A percentile compares a stretch with the other conserved stretches of the same genome.
These are phyloP conservation scores for Mycena amicta DNA, from an alignment of 768 basidiomycete genomes.

Conservation along the genomic window DNA sequence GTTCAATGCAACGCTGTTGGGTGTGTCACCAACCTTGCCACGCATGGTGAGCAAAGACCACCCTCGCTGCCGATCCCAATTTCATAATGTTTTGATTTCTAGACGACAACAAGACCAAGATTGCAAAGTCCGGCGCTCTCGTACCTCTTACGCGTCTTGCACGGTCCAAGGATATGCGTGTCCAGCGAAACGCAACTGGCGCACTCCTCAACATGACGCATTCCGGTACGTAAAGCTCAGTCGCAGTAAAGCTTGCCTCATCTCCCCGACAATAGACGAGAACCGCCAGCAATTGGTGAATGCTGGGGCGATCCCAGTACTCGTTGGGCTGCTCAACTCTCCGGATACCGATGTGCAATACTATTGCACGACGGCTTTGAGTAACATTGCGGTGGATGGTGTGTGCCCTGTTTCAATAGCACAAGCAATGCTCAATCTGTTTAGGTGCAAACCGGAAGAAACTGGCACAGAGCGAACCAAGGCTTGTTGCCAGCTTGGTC, in stretches of 20 bases:
- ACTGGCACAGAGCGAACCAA: slow-evolving; percentile 91
- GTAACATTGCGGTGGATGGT: slow-evolving; percentile 99
- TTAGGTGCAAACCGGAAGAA: slow-evolving; percentile 93
- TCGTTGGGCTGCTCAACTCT: slow-evolving; percentile 91
- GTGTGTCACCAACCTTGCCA: slow-evolving; percentile 97
- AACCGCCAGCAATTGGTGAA: slow-evolving; percentile 98
- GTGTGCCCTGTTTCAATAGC: too few species aligned
- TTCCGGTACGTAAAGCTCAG: slow-evolving; percentile 63
- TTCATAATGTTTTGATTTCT: slow-evolving; percentile 15
- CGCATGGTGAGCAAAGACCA: slow-evolving; percentile 71
- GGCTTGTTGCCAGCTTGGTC: slow-evolving; percentile 90
- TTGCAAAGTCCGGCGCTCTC: slow-evolving; percentile 98
- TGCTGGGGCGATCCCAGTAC: slow-evolving; percentile 96
- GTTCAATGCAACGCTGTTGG: slow-evolving; percentile 99
- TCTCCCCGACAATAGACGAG: slow-evolving; percentile 64
- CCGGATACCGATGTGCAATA: slow-evolving; percentile 99
- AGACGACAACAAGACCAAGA: slow-evolving; percentile 99
- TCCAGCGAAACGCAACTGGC: slow-evolving; percentile 97
- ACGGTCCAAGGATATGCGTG: slow-evolving; percentile 98
- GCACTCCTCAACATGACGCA: slow-evolving; percentile 99
- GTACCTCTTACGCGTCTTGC: slow-evolving; percentile 95
- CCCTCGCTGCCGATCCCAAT: slow-evolving; percentile 11
- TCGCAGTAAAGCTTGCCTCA: not conserved
- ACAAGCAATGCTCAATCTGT: too few species aligned
- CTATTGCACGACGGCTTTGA: slow-evolving; percentile 97